Base-by-base conservation (phyloP, 169 alveolate species). In the Blepharisma undulans region DNA sequence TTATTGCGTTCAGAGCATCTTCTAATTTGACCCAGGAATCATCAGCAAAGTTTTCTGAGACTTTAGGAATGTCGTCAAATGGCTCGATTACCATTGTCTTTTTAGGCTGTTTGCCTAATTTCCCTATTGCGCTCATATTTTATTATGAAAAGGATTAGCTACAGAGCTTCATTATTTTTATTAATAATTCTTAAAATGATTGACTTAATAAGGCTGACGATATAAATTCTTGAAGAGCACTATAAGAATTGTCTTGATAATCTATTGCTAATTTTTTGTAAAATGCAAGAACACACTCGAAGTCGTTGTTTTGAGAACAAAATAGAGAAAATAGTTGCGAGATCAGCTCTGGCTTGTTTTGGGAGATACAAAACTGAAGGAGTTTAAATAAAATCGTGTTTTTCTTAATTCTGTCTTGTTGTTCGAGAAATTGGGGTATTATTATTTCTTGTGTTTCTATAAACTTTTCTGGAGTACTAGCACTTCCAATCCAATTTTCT, bases 11-110 rank as follows among this genome's bases (percentile, higher is more conserved):
- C 32, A 90, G 7, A 48, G 91, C 79, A 29, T n/a, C 16, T 36
- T 81, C 59, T 22, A 90, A 92, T 33, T 79, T 34, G 59, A 16
- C 29, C 93, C 93, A 90, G 77, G 87, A 25, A 30, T 77, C 61
- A 22, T 90, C 71, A 18, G 71, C 78, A 12, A 34, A 90, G 91
- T 90, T 27, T 36, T 90, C 84, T 25, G 93, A 92, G 61, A 82
- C 71, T 72, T 76, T 33, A 33, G 93, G 93, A 30, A 85, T 30
- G 77, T 71, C 93, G 36, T 48, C 32, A 30, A 90, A 82, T 33
- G 87, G 72, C 60, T 90, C 32, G 92, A 90, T 90, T 16, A 90
- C 92, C 92, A 90, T 16, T 76, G 30, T 59, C 81, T 79, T 79
- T 29, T 79, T 79, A 32, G 80, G 66, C 60, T 78, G 71, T 29